Evolutionary conservation across 805 yeast species (phyloP).

Genomic region (Kuraishia ogatae): DNA sequence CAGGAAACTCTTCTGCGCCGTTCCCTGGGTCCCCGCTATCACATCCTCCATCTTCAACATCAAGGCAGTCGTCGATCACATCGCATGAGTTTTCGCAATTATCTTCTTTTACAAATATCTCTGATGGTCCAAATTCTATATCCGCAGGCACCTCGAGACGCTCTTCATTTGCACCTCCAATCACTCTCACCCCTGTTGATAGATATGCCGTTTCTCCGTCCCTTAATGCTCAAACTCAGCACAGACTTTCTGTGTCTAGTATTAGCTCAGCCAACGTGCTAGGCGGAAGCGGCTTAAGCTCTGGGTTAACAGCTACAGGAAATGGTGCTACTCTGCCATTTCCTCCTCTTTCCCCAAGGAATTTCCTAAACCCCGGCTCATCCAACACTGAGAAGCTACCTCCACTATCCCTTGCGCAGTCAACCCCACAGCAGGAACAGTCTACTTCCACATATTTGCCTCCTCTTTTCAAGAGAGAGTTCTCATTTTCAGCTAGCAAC

Average conservation of each 20-base stretch:
- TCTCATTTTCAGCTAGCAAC: constrained; percentile 4
- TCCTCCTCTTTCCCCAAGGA: background rate
- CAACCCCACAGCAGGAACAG: background rate
- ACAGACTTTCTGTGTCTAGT: background rate
- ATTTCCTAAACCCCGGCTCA: background rate
- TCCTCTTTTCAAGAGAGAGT: constrained; percentile 9
- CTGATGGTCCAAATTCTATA: background rate
- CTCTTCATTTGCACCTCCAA: constrained; percentile 1
- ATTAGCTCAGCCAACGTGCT: background rate
- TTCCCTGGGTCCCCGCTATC: constrained; percentile 21
- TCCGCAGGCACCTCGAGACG: background rate
- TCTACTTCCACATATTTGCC: background rate
- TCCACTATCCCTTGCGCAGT: background rate
- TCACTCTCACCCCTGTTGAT: background rate
- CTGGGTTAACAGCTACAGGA: background rate
- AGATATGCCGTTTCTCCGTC: background rate
- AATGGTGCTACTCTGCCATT: background rate
- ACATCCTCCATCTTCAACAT: constrained; percentile 14
- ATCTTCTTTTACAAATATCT: background rate
- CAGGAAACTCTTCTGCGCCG: constrained; percentile 8
- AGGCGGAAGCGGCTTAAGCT: background rate
- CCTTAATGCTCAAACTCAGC: background rate
- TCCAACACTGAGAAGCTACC: background rate
- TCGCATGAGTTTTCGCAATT: constrained; percentile 6
- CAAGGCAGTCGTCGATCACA: constrained; percentile 21